phyloP scores from a whole-genome alignment of 768 basidiomycete genomes.

The Suillus luteus region DNA sequence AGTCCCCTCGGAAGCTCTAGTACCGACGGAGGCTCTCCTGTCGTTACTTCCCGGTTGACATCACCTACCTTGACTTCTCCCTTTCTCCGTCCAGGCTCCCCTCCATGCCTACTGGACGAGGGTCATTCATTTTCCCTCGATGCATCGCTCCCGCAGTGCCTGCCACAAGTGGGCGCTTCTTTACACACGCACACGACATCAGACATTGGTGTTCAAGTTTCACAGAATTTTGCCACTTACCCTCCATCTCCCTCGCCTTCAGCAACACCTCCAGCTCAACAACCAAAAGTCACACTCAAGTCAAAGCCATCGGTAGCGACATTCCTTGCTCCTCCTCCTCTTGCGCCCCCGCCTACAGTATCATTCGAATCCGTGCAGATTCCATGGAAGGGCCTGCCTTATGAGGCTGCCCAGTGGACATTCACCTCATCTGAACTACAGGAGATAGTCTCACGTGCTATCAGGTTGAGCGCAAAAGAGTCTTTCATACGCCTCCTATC shows the following conservation, averaged over 20 bases:
- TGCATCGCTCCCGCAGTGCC: slow-evolving; percentile 12
- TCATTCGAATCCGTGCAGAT: slow-evolving; percentile 60
- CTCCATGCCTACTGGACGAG: slow-evolving; percentile 9
- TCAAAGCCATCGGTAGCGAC: slow-evolving; percentile 22
- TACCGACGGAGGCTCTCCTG: slow-evolving; percentile 15
- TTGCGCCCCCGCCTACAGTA: slow-evolving; percentile 52
- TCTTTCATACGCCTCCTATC: slow-evolving; percentile 73
- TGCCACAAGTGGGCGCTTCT: background rate
- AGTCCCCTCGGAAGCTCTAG: slow-evolving; percentile 10
- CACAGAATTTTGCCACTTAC: background rate
- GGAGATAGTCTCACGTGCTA: slow-evolving; percentile 69
- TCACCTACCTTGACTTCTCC: slow-evolving; percentile 10
- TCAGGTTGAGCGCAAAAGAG: slow-evolving; percentile 66
- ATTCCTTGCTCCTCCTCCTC: slow-evolving; percentile 30
- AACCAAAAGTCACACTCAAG: slow-evolving; percentile 14
- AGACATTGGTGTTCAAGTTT: slow-evolving; percentile 21
- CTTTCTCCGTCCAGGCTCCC: slow-evolving; percentile 7
- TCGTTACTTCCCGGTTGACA: background rate
- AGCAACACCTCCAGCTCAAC: slow-evolving; percentile 15
- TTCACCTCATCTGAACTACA: slow-evolving; percentile 58
- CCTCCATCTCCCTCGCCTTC: slow-evolving; percentile 13
- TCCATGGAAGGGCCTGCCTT: slow-evolving; percentile 65
- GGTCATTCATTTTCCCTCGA: slow-evolving; percentile 3
- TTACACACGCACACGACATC: background rate
- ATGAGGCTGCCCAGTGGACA: slow-evolving; percentile 71